A percentile compares a stretch with the other conserved stretches of the same genome.
Evolutionary conservation across 1,284 basidiomycete genomes (phyloP).

Genomic region (Naganishia sp.): DNA sequence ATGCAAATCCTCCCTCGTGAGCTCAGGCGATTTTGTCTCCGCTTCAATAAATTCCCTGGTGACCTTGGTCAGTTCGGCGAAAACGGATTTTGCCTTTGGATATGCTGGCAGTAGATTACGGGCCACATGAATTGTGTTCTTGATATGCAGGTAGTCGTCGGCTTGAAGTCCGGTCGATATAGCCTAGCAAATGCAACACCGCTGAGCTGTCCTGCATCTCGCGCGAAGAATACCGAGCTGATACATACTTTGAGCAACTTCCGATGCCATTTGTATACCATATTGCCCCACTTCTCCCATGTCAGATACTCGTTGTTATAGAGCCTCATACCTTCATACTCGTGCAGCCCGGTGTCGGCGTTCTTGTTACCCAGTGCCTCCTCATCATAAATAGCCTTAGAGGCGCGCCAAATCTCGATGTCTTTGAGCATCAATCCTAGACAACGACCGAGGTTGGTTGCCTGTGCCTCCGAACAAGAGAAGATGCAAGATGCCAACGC

Average conservation of each 20-base stretch:
- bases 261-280: conserved; percentile 79
- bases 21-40: conserved; percentile 58
- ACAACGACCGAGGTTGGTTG: conserved; percentile 90
- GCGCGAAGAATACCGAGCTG: conserved; percentile 11
- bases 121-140: conserved; percentile 85
- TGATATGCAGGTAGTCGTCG: conserved; percentile 86
- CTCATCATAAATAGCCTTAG: conserved; percentile 58
- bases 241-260: conserved; percentile 59
- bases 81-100: conserved; percentile 64
- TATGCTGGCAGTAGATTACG: conserved; percentile 86
- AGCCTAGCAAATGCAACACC: conserved; percentile 66
- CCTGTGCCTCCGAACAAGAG: conserved; percentile 93
- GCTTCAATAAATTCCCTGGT: conserved; percentile 69
- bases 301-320: conserved; percentile 63
- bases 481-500: conserved; percentile 82
- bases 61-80: conserved; percentile 62
- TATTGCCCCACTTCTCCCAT: conserved; percentile 69
- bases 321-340: conserved; percentile 63
- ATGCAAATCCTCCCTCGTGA: conserved; percentile 60
- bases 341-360: conserved; percentile 63
- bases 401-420: conserved; percentile 71
- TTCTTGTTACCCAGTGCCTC: conserved; percentile 54
- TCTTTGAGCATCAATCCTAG: conserved; percentile 75
- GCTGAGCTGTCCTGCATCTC: conserved; percentile 52
- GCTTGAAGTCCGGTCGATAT: conserved; percentile 50